A percentile compares a stretch with the other conserved stretches of the same genome.
Conservation (phyloP, 148 eudicot species). For the Arctostaphylos glauca region DNA sequence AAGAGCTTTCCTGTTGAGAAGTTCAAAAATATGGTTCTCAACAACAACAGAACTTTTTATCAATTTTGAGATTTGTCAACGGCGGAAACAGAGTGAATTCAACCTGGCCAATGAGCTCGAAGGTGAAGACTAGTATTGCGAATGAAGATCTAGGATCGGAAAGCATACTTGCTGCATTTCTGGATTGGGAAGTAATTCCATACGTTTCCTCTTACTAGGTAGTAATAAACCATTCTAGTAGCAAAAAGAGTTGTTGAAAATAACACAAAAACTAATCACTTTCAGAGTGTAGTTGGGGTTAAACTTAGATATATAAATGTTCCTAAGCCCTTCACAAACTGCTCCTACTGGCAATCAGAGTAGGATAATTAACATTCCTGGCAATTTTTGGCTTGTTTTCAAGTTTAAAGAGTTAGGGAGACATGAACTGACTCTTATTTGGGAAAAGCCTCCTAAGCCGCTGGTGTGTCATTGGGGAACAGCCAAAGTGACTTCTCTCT, state of each 20-base stretch:
- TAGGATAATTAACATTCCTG: background rate
- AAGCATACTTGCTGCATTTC: background rate
- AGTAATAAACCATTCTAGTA: background rate
- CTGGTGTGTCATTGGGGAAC: background rate
- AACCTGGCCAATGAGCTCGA: background rate
- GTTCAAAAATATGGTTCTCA: background rate
- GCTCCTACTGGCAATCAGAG: background rate
- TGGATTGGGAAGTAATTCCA: background rate
- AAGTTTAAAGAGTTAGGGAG: background rate
- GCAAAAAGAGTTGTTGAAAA: background rate
- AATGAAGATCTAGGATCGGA: background rate
- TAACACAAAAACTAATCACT: background rate
- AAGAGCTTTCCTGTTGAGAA: background rate
- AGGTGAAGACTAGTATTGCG: background rate
- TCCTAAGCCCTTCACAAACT: background rate
- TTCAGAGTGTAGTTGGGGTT: background rate
- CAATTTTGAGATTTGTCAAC: background rate
- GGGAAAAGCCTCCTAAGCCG: background rate
- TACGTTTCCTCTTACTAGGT: background rate
- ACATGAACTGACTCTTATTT: background rate
- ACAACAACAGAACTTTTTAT: background rate
- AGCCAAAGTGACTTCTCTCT: background rate
- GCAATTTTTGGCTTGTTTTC: background rate
- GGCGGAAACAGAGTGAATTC: background rate
- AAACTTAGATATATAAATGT: background rate